phyloP scores from a whole-genome alignment of 139 green algal genomes.

The Trebouxia sp. region DNA sequence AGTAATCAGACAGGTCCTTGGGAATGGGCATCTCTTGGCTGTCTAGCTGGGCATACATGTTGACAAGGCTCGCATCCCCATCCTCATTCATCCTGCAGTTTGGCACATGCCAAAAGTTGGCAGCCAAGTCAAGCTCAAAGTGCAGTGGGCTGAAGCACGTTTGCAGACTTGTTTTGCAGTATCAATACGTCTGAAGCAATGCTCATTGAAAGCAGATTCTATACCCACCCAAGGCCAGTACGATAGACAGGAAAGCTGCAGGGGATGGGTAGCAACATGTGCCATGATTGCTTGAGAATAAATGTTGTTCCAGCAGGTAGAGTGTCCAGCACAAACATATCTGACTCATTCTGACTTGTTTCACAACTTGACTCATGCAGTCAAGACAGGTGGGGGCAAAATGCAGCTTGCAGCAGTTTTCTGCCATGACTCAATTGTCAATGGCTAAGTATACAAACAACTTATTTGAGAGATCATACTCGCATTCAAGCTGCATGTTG shows the following conservation, averaged over 20 bases:
- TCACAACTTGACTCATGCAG: too few species aligned
- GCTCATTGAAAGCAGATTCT: neutral
- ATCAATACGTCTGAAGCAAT: neutral
- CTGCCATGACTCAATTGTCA: neutral
- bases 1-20: conserved; percentile 24
- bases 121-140: neutral
- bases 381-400: too few species aligned
- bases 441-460: neutral
- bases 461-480: neutral
- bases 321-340: too few species aligned
- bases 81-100: conserved; percentile 28
- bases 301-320: too few species aligned
- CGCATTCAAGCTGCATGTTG: conserved; percentile 23
- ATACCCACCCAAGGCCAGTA: neutral
- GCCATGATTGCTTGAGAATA: too few species aligned
- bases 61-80: neutral
- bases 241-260: neutral
- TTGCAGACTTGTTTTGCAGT: neutral
- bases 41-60: conserved; percentile 28
- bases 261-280: too few species aligned
- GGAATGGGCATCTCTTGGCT: conserved; percentile 23
- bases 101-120: too few species aligned
- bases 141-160: too few species aligned
- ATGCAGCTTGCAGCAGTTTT: neutral
- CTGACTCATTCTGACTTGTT: too few species aligned